Conservation (phyloP, 1,284 basidiomycete genomes). For the Microbotryum saponariae region DNA sequence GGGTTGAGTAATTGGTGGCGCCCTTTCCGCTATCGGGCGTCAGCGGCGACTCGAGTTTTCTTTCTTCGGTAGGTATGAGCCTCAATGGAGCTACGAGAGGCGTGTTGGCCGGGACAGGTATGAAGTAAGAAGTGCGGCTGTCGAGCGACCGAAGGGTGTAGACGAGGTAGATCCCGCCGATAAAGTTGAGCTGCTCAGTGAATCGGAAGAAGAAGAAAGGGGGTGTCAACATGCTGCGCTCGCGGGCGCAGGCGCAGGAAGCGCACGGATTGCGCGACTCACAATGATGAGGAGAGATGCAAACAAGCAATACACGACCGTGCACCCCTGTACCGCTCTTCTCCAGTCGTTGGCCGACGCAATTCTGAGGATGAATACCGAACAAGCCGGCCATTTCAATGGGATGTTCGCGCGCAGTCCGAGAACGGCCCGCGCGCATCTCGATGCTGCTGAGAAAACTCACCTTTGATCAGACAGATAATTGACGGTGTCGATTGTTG, state of each 20-base stretch:
- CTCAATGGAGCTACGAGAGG: constrained; percentile 15
- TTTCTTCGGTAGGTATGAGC: background rate
- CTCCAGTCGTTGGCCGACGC: background rate
- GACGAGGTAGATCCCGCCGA: constrained; percentile 14
- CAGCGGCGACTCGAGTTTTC: background rate
- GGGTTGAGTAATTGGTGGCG: background rate
- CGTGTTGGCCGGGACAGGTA: constrained; percentile 3
- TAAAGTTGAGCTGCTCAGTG: constrained; percentile 12
- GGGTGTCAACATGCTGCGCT: background rate
- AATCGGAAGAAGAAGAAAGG: background rate
- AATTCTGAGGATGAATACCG: background rate
- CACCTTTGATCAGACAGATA: background rate
- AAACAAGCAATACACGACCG: constrained; percentile 10
- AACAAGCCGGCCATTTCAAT: no score
- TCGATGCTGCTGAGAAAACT: background rate
- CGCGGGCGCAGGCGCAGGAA: background rate
- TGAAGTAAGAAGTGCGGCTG: background rate
- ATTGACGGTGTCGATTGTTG: background rate
- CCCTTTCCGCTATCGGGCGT: background rate
- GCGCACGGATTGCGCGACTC: background rate
- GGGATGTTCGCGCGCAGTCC: no score
- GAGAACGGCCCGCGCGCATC: background rate
- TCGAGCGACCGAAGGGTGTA: constrained; percentile 6
- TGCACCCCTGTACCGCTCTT: background rate
- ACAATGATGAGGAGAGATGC: constrained; percentile 8